These are phyloP conservation scores for Mortierella sp. DNA, from an alignment of 371 early-diverging fungal genomes.

Conservation along the genomic window DNA sequence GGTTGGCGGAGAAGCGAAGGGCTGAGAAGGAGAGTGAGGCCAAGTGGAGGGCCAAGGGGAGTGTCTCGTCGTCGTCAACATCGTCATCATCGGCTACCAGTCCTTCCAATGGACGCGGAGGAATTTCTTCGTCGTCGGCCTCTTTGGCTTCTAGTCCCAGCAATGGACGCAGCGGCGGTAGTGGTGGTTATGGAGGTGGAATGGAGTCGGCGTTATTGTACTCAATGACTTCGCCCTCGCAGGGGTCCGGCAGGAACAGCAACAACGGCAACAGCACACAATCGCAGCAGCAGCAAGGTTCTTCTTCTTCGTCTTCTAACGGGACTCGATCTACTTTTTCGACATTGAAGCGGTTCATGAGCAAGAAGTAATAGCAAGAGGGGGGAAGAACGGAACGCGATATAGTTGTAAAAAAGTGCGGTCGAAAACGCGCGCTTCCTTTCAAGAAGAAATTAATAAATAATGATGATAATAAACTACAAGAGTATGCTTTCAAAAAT, in stretches of 20 bases:
- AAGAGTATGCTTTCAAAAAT: too few relatives aligned
- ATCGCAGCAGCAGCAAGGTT: background rate
- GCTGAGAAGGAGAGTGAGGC: constrained; percentile 10
- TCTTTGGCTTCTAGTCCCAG: background rate
- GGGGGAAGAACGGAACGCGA: background rate
- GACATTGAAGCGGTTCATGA: background rate
- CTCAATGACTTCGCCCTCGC: background rate
- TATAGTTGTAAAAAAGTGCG: background rate
- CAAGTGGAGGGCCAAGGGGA: constrained; percentile 4
- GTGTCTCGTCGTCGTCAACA: background rate
- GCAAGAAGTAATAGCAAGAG: background rate
- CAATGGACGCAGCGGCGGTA: background rate
- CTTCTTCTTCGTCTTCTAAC: background rate
- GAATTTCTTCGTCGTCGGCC: background rate
- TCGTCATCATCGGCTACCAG: background rate
- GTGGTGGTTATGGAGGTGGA: background rate
- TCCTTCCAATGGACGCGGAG: background rate
- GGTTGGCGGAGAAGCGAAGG: constrained; percentile 1
- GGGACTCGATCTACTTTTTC: background rate
- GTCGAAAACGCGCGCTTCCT: too few relatives aligned
- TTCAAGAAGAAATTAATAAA: too few relatives aligned
- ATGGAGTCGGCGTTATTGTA: background rate
- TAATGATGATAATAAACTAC: too few relatives aligned
- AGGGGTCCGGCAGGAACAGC: background rate
- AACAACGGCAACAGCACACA: background rate